Percentiles rank a stretch among this genome's conserved stretches.
phyloP scores from a whole-genome alignment of 176 grass and related monocot species.

The Cenchrus purpureus region DNA sequence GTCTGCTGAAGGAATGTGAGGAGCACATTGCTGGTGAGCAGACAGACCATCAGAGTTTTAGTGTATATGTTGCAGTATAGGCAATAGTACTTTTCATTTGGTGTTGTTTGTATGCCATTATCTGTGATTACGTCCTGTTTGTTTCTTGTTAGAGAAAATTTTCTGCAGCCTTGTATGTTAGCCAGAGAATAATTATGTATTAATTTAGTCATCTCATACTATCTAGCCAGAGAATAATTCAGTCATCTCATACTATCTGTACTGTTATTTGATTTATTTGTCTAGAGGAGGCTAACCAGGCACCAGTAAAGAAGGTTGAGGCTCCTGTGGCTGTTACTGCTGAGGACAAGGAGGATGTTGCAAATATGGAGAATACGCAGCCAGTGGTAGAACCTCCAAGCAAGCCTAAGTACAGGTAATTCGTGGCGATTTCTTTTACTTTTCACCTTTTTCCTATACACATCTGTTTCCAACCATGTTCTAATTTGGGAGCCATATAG shows the following conservation, averaged over 20 bases:
- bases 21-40: constrained; percentile 69
- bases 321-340: constrained; percentile 35
- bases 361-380: constrained; percentile 37
- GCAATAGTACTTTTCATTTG: not conserved
- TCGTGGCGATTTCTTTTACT: not conserved
- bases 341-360: constrained; percentile 38
- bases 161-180: not conserved
- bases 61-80: not conserved
- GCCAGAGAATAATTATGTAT: constrained; percentile 3
- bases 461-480: too few relatives aligned
- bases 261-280: constrained; percentile 28
- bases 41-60: not conserved
- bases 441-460: not conserved
- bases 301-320: constrained; percentile 40
- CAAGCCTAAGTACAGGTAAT: constrained; percentile 82
- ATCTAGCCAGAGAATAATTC: not conserved
- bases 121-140: not conserved
- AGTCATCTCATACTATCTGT: not conserved
- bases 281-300: constrained; percentile 58
- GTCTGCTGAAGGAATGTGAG: constrained; percentile 78
- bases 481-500: too few relatives aligned
- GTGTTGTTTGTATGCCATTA: not conserved
- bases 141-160: not conserved
- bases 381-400: constrained; percentile 53
- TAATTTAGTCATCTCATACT: not conserved